Evolutionary conservation across 208 protist genomes (phyloP).

Genomic region (Wallacemonas sp.): DNA sequence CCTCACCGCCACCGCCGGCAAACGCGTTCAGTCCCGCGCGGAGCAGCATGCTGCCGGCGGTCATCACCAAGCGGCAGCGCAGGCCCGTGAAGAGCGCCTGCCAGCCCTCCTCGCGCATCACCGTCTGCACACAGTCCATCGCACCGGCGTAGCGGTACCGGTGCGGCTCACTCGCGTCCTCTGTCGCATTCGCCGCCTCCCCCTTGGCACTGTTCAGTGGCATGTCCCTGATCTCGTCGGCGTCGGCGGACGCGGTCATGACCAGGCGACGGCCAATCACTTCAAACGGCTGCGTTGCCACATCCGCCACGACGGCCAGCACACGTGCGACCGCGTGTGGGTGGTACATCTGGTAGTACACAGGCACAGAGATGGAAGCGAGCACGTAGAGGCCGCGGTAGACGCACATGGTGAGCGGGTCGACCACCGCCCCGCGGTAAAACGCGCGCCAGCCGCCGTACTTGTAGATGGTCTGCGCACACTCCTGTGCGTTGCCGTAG

Average conservation of each 20-base stretch:
- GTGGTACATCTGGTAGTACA: conserved; percentile 42
- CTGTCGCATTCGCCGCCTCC: background rate
- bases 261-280: conserved; percentile 75
- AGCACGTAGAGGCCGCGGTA: conserved; percentile 69
- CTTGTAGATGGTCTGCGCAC: conserved; percentile 48
- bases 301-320: conserved; percentile 60
- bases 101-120: conserved; percentile 75
- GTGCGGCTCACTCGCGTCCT: background rate
- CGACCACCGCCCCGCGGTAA: conserved; percentile 57
- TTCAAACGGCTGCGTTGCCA: conserved; percentile 77
- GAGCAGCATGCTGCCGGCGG: conserved; percentile 27
- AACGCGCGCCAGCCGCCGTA: conserved; percentile 72
- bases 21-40: conserved; percentile 40
- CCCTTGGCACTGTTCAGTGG: background rate
- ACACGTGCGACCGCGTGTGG: conserved; percentile 53
- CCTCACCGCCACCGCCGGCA: conserved; percentile 37
- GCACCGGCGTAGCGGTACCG: conserved; percentile 49
- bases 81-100: conserved; percentile 70
- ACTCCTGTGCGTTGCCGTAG: conserved; percentile 59
- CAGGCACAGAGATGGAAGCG: conserved; percentile 33
- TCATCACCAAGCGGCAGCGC: conserved; percentile 11
- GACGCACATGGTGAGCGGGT: conserved; percentile 61
- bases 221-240: conserved; percentile 14
- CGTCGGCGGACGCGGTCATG: conserved; percentile 65
- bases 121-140: conserved; percentile 64